Evolutionary conservation across 805 yeast species (phyloP), one percentile per base, ranked within the genome.

Genomic region (Metschnikowia lachancei): DNA sequence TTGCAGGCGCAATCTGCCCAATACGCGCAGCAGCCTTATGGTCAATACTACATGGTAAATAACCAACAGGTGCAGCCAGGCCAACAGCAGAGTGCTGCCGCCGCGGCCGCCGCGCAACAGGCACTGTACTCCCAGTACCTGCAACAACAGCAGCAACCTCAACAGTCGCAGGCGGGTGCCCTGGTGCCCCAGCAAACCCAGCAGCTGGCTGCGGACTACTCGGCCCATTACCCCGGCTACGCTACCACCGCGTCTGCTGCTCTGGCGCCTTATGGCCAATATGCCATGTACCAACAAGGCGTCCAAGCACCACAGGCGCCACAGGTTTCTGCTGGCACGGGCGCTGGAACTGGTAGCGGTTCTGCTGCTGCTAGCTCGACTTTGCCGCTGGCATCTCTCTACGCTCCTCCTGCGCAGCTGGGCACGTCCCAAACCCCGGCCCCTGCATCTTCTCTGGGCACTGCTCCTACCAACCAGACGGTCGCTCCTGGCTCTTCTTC

Each of bases 391-490:
- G 41, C 55, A 12, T 48, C 49, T 37, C 45, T 53, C 14, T 53
- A 53, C 43, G 46, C 41, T 2, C 43, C 47, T 2, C 49, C 49
- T 1, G 41, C 50, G 1, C 39, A 41, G n/a, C 55, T 41, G 34
- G 50, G 41, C 14, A 22, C 47, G 1, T 40, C 50, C 17, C 54
- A 41, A 28, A 36, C 57, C 16, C 39, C 57, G 1, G 50, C 42
- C 17, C 49, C 55, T 4, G 43, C 50, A 11, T 29, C 48, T 12
- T 39, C 50, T 29, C 41, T 47, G 58, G 49, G 63, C 60, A 43
- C 62, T 57, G 42, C 62, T 52, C 57, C 64, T 59, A 33, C 66
- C 47, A 50, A 63, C 48, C 49, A 61, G 54, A 40, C 52, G 14
- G 55, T 54, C 39, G 39, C 55, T 1, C 33, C 55, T 5, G 48